Percentiles rank a stretch among this genome's conserved stretches.
Evolutionary conservation across 345 rosid genomes (phyloP).

Genomic region (Laguncularia racemosa): DNA sequence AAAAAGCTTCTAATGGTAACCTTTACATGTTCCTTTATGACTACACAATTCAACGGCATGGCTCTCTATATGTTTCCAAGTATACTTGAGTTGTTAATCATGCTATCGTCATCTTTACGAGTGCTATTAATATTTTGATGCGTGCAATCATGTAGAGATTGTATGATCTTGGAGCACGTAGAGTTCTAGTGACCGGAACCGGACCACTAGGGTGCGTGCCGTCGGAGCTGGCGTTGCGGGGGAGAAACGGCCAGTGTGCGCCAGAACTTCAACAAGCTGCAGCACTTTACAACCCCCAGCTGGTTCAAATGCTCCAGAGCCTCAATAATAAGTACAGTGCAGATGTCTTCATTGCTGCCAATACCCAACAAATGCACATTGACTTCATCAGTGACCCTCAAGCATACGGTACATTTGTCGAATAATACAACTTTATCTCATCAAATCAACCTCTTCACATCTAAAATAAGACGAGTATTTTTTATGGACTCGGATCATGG

Average conservation of each 20-base stretch:
- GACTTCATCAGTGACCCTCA: slow-evolving; percentile 51
- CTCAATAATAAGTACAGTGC: slow-evolving; percentile 38
- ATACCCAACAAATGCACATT: slow-evolving; percentile 31
- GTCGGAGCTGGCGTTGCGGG: slow-evolving; percentile 48
- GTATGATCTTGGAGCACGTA: slow-evolving; percentile 59
- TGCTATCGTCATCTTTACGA: background rate
- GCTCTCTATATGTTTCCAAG: no score
- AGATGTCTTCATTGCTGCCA: slow-evolving; percentile 49
- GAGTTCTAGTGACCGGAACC: slow-evolving; percentile 79
- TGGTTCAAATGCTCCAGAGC: slow-evolving; percentile 34
- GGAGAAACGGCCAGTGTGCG: slow-evolving; percentile 52
- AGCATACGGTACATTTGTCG: no score
- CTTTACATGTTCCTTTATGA: no score
- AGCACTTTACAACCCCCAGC: slow-evolving; percentile 50
- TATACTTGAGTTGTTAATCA: no score
- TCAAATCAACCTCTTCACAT: no score
- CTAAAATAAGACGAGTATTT: no score
- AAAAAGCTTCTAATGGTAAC: slow-evolving; percentile 36
- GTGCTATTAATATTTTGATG: background rate
- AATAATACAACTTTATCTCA: no score
- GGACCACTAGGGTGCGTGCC: slow-evolving; percentile 90
- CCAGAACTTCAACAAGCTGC: slow-evolving; percentile 56
- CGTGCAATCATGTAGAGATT: slow-evolving; percentile 28
- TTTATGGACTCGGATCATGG: no score
- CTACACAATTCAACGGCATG: no score